Conservation (phyloP, 495 filamentous ascomycete genomes). For the Cryomyces minteri region DNA sequence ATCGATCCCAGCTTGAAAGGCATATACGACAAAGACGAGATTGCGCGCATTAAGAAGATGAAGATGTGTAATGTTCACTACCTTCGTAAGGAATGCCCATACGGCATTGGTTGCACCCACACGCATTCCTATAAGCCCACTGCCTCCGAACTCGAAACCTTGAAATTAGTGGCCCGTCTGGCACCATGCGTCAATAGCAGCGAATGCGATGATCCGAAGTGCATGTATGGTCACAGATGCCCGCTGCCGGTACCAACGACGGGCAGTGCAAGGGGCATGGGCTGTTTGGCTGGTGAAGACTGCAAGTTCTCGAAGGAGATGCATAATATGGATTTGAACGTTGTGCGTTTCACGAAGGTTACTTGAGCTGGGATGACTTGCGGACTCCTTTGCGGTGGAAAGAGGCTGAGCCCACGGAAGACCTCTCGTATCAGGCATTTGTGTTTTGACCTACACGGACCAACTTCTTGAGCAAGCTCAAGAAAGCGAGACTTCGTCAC, state of each 20-base stretch:
- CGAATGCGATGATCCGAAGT: conserved; percentile 55
- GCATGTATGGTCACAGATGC: conserved; percentile 61
- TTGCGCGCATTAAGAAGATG: conserved; percentile 42
- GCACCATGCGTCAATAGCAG: conserved; percentile 61
- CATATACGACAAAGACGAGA: conserved; percentile 34
- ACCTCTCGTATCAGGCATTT: too few relatives aligned
- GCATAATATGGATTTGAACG: conserved; percentile 14
- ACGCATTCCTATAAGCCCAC: conserved; percentile 55
- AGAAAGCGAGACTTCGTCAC: too few relatives aligned
- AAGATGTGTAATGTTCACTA: conserved; percentile 82
- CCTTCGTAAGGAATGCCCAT: conserved; percentile 54
- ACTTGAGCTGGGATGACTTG: too few relatives aligned
- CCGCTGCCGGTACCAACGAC: conserved; percentile 9
- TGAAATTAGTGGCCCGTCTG: conserved; percentile 55
- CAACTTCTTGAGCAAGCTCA: too few relatives aligned
- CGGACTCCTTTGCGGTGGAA: too few relatives aligned
- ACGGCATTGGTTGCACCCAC: conserved; percentile 54
- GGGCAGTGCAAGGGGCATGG: conserved; percentile 8
- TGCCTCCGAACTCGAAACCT: conserved; percentile 42
- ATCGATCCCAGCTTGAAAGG: conserved; percentile 38
- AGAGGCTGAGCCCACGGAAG: too few relatives aligned
- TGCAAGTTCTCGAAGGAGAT: conserved; percentile 17
- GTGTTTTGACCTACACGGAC: too few relatives aligned
- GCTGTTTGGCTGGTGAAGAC: conserved; percentile 16
- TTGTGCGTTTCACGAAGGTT: conserved; percentile 1